These are phyloP conservation scores for Aspergillus melleus DNA, from an alignment of 2,329 filamentous ascomycete genomes.

Conservation along the genomic window DNA sequence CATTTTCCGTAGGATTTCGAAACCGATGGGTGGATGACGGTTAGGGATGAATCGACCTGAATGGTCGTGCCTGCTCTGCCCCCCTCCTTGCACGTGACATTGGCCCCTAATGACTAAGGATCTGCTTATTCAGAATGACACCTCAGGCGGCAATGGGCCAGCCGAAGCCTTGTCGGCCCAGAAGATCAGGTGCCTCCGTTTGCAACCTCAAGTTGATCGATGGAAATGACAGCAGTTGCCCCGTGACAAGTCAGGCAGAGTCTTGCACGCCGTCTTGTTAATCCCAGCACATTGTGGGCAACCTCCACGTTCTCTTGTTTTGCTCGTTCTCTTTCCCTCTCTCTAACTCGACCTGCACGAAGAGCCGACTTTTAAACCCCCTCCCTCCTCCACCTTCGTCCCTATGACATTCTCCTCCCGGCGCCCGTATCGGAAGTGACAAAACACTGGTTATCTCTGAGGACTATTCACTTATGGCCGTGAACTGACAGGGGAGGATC, in stretches of 20 bases:
- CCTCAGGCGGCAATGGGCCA: constrained; percentile 1
- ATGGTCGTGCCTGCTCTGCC: not conserved
- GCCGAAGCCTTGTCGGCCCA: constrained; percentile 7
- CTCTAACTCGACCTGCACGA: not conserved
- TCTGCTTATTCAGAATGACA: not conserved
- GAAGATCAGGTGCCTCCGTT: constrained; percentile 10
- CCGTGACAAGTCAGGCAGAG: constrained; percentile 1
- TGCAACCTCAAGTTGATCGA: constrained; percentile 11
- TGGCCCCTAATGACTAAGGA: not conserved
- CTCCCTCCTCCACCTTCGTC: constrained; percentile 16
- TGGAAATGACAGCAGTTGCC: constrained; percentile 11
- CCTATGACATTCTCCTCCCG: constrained; percentile 22
- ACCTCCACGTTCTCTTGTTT: not conserved
- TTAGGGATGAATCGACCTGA: not conserved
- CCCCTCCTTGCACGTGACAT: not conserved
- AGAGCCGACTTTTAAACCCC: constrained; percentile 10
- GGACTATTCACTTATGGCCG: constrained; percentile 22
- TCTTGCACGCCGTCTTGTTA: not conserved
- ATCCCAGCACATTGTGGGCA: not conserved
- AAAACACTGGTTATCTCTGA: constrained; percentile 7
- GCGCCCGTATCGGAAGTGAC: constrained; percentile 11
- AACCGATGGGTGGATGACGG: not conserved
- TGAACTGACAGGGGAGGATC: constrained; percentile 15
- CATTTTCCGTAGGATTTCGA: not conserved
- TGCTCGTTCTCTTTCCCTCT: not conserved